Base-by-base conservation (phyloP, 805 yeast species). In the Metschnikowia rubicola region DNA sequence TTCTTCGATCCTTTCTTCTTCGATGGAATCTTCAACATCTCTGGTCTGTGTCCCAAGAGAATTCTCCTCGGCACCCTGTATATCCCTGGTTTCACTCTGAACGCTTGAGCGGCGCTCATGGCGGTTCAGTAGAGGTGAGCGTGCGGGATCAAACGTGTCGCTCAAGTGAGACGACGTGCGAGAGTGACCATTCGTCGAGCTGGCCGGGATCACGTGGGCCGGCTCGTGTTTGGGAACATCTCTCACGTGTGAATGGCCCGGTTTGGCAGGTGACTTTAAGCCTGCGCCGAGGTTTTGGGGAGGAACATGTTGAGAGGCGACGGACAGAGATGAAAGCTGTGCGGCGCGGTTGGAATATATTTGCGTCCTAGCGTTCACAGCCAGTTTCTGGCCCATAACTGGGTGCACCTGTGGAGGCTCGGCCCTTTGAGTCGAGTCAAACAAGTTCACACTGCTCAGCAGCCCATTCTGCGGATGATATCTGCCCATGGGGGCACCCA, bases 321-420 rank as follows among this genome's bases (percentile, higher is more conserved):
- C 43, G 19, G 66, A 62, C 46, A 60, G 57, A 5, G 54, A 39
- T 9, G 63, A 55, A 10, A 54, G 29, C 10, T 56, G 56, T 5
- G 55, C 62, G 8, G 50, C 31, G 8, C 48, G 37, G 38, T 49
- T 51, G 17, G 42, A 10, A 33, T 51, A 53, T 3, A 48, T 32
- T 30, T 35, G 48, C 26, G 26, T 21, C 7, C 26, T 21, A 21
- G 26, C 26, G 3, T 21, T 21, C 26, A 21, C 26, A 21, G 26
- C 26, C 26, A 21, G 17, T 37, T 49, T 43, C 47, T 44, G 30
- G 12, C 26, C 28, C 30, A 10, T 19, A 15, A 29, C 30, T 30
- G 43, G 46, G 13, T 32, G 31, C 2, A 15, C 35, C 33, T 44
- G 30, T 42, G n/a, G 35, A 28, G 32, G 37, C 8, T 12, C 37